phyloP scores from a whole-genome alignment of 2,329 filamentous ascomycete species.

The Aspergillus sp. region DNA sequence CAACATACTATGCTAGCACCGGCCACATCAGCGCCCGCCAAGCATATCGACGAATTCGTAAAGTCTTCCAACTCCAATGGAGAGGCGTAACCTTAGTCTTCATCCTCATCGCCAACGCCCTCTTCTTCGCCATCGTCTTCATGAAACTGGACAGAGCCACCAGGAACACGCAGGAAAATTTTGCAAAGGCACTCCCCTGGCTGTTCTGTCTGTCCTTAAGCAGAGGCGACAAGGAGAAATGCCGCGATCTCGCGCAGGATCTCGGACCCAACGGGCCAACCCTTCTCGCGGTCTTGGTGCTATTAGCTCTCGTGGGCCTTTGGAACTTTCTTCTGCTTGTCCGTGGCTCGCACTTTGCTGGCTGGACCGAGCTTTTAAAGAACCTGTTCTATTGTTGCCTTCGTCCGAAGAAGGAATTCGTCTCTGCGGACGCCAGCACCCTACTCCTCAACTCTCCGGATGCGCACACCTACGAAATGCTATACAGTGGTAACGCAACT shows the following conservation, averaged over 20 bases:
- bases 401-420: conserved; percentile 60
- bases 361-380: conserved; percentile 64
- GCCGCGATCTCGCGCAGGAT: conserved; percentile 50
- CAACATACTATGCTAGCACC: conserved; percentile 67
- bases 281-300: conserved; percentile 69
- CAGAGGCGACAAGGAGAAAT: conserved; percentile 56
- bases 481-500: conserved; percentile 29
- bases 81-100: conserved; percentile 82
- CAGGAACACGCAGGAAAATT: conserved; percentile 46
- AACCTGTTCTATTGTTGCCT: conserved; percentile 34
- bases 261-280: conserved; percentile 69
- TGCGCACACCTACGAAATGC: conserved; percentile 72
- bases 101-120: conserved; percentile 81
- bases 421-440: conserved; percentile 65
- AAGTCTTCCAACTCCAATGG: conserved; percentile 89
- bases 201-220: conserved; percentile 58
- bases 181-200: conserved; percentile 56
- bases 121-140: conserved; percentile 90
- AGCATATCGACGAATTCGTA: conserved; percentile 75
- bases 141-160: conserved; percentile 75
- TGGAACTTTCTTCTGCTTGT: conserved; percentile 77
- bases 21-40: conserved; percentile 75
- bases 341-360: conserved; percentile 73
- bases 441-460: conserved; percentile 52
- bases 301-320: conserved; percentile 77